Evolutionary conservation across 345 rosid genomes (phyloP).

Genomic region (Arabis hirsuta): DNA sequence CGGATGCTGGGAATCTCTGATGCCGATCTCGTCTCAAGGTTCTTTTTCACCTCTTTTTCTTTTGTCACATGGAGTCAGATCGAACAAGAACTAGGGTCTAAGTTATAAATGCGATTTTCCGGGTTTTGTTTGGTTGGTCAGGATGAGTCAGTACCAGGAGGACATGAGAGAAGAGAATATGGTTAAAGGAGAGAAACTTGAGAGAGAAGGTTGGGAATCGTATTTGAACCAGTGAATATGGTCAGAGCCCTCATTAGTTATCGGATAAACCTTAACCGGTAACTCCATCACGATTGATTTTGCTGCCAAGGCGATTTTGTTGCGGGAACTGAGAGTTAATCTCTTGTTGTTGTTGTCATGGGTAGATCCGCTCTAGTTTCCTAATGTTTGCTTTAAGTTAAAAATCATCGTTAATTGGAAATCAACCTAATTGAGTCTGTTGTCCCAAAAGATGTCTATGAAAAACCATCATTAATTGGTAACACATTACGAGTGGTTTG

Average conservation of each 20-base stretch:
- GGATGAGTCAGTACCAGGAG: constrained; percentile 92
- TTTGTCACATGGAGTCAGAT: constrained; percentile 3
- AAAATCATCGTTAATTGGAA: neutral
- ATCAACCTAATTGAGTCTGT: constrained; percentile 11
- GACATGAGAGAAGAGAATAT: constrained; percentile 74
- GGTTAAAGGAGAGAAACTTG: constrained; percentile 73
- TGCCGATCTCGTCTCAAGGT: constrained; percentile 66
- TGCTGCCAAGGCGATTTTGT: constrained; percentile 27
- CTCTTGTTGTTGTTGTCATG: constrained; percentile 1
- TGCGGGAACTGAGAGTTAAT: constrained; percentile 18
- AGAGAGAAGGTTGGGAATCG: constrained; percentile 75
- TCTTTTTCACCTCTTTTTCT: neutral
- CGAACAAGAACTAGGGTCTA: neutral
- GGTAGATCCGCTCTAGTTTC: neutral
- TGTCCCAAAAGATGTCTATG: constrained; percentile 1
- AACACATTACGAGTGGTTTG: too few relatives aligned
- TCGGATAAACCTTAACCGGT: neutral
- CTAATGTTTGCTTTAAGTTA: neutral
- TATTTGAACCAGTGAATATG: constrained; percentile 55
- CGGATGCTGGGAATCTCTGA: constrained; percentile 76
- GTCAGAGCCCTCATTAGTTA: neutral
- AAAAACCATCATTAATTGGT: neutral
- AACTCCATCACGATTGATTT: neutral
- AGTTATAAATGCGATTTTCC: neutral
- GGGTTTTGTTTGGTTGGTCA: constrained; percentile 38